Evolutionary conservation across 176 grass and related monocot genomes (phyloP).

Genomic region (Saccharum spontaneum): DNA sequence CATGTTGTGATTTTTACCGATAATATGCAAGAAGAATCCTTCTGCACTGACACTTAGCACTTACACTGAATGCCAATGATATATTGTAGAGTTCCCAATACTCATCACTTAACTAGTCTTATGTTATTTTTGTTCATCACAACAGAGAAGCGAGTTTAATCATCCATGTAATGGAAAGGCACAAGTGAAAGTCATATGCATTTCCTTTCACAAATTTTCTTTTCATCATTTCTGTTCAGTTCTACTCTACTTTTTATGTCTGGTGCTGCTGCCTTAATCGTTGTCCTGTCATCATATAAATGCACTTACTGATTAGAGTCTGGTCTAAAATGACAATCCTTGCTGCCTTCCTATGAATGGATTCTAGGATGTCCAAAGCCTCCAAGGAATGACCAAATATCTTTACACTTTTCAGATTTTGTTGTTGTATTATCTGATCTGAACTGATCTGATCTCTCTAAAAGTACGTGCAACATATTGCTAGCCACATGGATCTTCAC

Average conservation of each 20-base stretch:
- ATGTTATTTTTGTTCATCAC: too few relatives aligned
- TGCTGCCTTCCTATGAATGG: background rate
- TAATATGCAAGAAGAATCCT: background rate
- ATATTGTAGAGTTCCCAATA: background rate
- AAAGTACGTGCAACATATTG: background rate
- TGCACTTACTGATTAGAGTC: too few relatives aligned
- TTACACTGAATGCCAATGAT: background rate
- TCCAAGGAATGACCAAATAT: background rate
- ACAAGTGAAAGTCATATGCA: slow-evolving; percentile 1
- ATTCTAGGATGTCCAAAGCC: background rate
- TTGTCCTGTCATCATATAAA: too few relatives aligned
- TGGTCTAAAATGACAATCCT: too few relatives aligned
- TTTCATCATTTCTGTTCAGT: background rate
- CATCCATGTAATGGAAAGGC: background rate
- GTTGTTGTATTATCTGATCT: background rate
- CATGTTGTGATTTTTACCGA: background rate
- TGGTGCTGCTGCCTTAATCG: background rate
- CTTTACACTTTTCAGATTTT: background rate
- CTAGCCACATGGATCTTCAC: background rate
- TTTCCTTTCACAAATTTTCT: background rate
- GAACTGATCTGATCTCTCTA: background rate
- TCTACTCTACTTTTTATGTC: background rate
- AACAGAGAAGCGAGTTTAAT: too few relatives aligned
- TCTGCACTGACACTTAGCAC: background rate
- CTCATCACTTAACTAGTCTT: background rate